These are phyloP conservation scores for Byssochlamys sp. DNA, from an alignment of 2,329 filamentous ascomycete species.

Conservation along the genomic window DNA sequence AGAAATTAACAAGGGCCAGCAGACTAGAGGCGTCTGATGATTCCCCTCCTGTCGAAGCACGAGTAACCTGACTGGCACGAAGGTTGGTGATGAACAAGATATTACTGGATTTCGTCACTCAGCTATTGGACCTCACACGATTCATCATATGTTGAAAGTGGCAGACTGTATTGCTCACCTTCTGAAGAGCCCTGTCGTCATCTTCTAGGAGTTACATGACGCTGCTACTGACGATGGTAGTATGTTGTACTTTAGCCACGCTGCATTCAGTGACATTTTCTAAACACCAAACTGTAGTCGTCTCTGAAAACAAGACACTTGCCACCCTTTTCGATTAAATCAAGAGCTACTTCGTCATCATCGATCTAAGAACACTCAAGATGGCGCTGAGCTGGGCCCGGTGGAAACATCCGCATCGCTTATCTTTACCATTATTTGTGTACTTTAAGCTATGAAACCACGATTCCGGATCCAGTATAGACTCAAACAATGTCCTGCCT, in stretches of 20 bases:
- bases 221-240: conserved; percentile 53
- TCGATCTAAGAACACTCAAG: conserved; percentile 49
- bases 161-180: conserved; percentile 56
- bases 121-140: conserved; percentile 59
- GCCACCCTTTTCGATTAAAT: conserved; percentile 47
- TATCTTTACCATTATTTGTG: conserved; percentile 58
- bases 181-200: conserved; percentile 55
- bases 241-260: conserved; percentile 7
- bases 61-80: conserved; percentile 49
- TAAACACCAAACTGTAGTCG: conserved; percentile 17
- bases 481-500: conserved; percentile 49
- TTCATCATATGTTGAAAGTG: conserved; percentile 53
- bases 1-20: no score
- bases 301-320: conserved; percentile 51
- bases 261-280: no score
- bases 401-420: conserved; percentile 62
- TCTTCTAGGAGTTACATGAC: conserved; percentile 64
- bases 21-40: no score
- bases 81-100: conserved; percentile 55
- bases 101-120: conserved; percentile 58
- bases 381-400: conserved; percentile 57
- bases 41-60: conserved; percentile 55
- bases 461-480: conserved; percentile 46
- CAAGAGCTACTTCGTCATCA: conserved; percentile 48
- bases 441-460: conserved; percentile 50